Percentiles rank a stretch among this genome's conserved stretches.
phyloP scores from a whole-genome alignment of 192 early-diverging fungal genomes.

The Kappamyces sp. region DNA sequence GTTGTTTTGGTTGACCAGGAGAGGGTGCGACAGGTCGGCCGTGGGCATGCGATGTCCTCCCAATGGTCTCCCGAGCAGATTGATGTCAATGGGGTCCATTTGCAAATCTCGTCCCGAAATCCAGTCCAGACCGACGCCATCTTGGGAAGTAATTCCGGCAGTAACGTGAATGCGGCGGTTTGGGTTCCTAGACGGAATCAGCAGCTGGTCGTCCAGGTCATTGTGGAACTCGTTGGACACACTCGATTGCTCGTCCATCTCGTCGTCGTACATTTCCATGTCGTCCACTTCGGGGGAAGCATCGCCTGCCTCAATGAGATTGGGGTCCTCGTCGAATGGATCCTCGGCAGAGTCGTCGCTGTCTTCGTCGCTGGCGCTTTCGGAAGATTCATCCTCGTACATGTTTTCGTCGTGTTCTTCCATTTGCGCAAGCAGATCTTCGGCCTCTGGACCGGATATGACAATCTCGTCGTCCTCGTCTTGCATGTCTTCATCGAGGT shows the following conservation, averaged over 20 bases:
- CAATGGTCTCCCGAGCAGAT: conserved; percentile 35
- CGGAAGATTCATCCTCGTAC: conserved; percentile 32
- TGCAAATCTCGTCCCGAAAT: conserved; percentile 1
- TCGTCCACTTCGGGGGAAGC: conserved; percentile 47
- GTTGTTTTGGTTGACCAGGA: conserved; percentile 48
- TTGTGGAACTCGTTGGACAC: conserved; percentile 15
- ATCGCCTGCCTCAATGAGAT: conserved; percentile 40
- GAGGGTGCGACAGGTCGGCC: conserved; percentile 63
- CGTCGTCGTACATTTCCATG: conserved; percentile 44
- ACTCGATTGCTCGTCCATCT: conserved; percentile 30
- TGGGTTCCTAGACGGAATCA: background rate
- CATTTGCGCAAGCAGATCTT: conserved; percentile 37
- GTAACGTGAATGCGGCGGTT: background rate
- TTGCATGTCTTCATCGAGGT: conserved; percentile 37
- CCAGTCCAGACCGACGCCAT: conserved; percentile 28
- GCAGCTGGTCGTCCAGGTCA: conserved; percentile 23
- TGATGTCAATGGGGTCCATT: conserved; percentile 8
- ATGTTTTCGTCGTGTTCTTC: conserved; percentile 35
- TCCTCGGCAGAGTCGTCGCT: conserved; percentile 54
- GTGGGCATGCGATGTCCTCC: conserved; percentile 25
- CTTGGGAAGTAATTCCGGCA: conserved; percentile 18
- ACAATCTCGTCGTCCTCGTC: conserved; percentile 60
- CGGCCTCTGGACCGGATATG: conserved; percentile 30
- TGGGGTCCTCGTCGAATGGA: conserved; percentile 40
- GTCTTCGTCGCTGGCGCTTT: conserved; percentile 26